phyloP scores from a whole-genome alignment of 257 asterid genomes.

The Nicotiana paniculata region DNA sequence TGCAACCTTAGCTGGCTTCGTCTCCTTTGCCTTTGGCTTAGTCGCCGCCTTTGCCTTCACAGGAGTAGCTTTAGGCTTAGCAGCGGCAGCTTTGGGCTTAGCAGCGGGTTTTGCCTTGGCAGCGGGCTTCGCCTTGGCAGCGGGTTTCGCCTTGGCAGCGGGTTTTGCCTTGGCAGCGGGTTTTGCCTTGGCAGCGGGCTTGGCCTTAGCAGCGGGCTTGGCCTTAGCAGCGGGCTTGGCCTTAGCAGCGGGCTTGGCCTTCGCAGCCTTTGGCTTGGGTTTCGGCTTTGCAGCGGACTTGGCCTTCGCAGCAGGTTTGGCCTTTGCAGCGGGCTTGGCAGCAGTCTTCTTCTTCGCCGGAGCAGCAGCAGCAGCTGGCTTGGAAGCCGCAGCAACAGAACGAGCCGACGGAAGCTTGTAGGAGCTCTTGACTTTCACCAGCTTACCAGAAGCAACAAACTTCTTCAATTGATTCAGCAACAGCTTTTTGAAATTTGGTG shows the following conservation, averaged over 20 bases:
- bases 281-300: neutral
- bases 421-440: conserved; percentile 60
- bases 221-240: conserved; percentile 31
- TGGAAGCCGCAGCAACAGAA: conserved; percentile 25
- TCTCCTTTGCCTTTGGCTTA: conserved; percentile 49
- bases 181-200: neutral
- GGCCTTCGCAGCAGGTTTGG: conserved; percentile 10
- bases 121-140: neutral
- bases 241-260: conserved; percentile 24
- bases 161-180: conserved; percentile 18
- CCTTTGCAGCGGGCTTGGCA: conserved; percentile 9
- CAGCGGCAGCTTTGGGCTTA: conserved; percentile 25
- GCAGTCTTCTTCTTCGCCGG: conserved; percentile 13
- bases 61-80: conserved; percentile 30
- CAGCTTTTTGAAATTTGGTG: conserved; percentile 63
- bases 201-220: conserved; percentile 21
- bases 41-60: conserved; percentile 36
- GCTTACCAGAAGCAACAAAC: conserved; percentile 54
- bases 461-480: conserved; percentile 63
- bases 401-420: conserved; percentile 41
- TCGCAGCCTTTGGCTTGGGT: conserved; percentile 27
- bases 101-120: neutral
- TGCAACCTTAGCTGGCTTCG: conserved; percentile 43
- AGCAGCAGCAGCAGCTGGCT: conserved; percentile 19
- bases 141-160: conserved; percentile 34